Conservation (phyloP, 2,329 filamentous ascomycete genomes). For the Monilinia laxa region DNA sequence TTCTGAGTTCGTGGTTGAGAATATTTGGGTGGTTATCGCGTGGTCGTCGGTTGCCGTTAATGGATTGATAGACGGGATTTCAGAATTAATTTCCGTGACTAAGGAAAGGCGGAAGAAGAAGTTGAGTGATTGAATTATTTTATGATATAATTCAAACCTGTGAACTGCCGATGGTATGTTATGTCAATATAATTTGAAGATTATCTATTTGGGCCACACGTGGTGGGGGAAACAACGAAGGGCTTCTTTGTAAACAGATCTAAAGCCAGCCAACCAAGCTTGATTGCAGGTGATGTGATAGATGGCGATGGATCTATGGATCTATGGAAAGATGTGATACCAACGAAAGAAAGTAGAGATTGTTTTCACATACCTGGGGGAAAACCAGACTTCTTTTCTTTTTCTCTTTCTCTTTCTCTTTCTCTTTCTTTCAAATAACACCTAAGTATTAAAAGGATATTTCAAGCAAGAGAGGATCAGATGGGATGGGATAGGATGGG, state of each 20-base stretch:
- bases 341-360: not conserved
- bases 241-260: constrained; percentile 15
- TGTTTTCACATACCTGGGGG: constrained; percentile 7
- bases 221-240: constrained; percentile 14
- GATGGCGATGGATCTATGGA: no score
- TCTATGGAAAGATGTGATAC: no score
- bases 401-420: no score
- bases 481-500: no score
- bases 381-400: not conserved
- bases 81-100: constrained; percentile 14
- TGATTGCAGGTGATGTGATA: not conserved
- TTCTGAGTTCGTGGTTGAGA: constrained; percentile 30
- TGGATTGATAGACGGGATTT: constrained; percentile 25
- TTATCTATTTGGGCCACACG: not conserved
- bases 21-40: constrained; percentile 35
- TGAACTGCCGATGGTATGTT: constrained; percentile 8
- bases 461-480: not conserved
- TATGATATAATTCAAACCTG: constrained; percentile 17
- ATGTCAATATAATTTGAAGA: not conserved
- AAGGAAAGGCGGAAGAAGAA: not conserved
- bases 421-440: no score
- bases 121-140: not conserved
- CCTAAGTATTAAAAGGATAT: constrained; percentile 4
- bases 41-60: constrained; percentile 31
- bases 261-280: not conserved